phyloP scores from a whole-genome alignment of 2,329 filamentous ascomycete genomes.

The Fusarium pseudonygamai region DNA sequence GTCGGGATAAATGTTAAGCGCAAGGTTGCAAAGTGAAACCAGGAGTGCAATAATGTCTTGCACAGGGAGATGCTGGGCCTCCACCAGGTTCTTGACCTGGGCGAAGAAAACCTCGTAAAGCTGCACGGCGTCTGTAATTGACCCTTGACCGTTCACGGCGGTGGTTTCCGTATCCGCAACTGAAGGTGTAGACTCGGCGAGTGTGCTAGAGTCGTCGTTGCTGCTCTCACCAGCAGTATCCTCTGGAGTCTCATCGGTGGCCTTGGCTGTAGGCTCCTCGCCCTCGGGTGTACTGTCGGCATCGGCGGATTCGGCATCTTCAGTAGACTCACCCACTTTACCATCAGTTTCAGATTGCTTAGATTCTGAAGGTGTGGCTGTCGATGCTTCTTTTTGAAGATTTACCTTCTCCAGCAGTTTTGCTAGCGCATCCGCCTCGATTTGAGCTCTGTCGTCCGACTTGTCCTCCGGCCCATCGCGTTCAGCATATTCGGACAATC shows the following conservation, averaged over 20 bases:
- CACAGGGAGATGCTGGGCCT: constrained; percentile 88
- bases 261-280: constrained; percentile 28
- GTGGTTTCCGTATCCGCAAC: constrained; percentile 59
- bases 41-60: constrained; percentile 94
- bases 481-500: constrained; percentile 92
- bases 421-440: constrained; percentile 84
- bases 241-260: constrained; percentile 35
- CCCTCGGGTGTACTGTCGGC: constrained; percentile 28
- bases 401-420: constrained; percentile 81
- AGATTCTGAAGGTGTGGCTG: constrained; percentile 24
- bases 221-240: constrained; percentile 33
- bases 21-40: constrained; percentile 92
- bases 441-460: constrained; percentile 73
- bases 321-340: constrained; percentile 43
- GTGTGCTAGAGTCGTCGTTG: constrained; percentile 45
- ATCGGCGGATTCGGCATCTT: constrained; percentile 47
- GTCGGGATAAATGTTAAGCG: constrained; percentile 94
- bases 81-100: constrained; percentile 93
- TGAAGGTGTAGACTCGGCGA: constrained; percentile 50
- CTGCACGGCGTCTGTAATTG: constrained; percentile 74
- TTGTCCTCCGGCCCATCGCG: constrained; percentile 80
- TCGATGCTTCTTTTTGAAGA: constrained; percentile 65
- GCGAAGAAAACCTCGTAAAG: constrained; percentile 98
- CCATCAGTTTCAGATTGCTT: constrained; percentile 34
- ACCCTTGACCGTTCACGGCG: constrained; percentile 57